Evolutionary conservation across 2,329 filamentous ascomycete genomes (phyloP), one percentile per base, ranked within the genome.

Genomic region (Exophiala mesophila): DNA sequence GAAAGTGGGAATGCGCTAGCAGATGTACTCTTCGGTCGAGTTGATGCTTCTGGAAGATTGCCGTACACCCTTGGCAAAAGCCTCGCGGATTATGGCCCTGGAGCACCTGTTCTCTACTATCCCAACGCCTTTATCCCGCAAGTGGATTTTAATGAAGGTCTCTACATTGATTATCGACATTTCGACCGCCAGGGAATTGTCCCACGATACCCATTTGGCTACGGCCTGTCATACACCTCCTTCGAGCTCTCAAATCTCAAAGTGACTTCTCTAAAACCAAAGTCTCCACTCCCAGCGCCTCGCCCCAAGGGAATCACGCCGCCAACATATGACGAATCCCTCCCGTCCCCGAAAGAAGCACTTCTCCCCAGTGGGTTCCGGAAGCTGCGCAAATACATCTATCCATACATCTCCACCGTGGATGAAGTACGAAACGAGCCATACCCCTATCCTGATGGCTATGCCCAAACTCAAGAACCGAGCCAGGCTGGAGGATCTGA

Each of bases 91-190:
- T 92, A 92, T 54, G 89, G 89, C 0, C 75, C 79, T 1, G 78
- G 76, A 12, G 83, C 74, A 13, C 74, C 82, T 56, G 71, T 92
- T 28, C 69, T 88, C 50, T 86, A 83, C 57, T 68, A 78, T 36
- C 77, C 83, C 0, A 84, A 86, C 53, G 77, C 73, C 12, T 67
- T 85, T 3, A 70, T 82, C 1, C 86, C 88, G 0, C 87, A 94
- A 58, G 86, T 94, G 54, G 81, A 87, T 51, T 94, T 92, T 60
- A 74, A 73, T 1, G 87, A 95, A 59, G 87, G 87, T 0, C 66
- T 95, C 0, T 89, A 89, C 59, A 81, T 94, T 53, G 90, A 96
- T 68, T 95, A 96, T 66, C 82, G 88, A 9, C 78, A 89, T 63
- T 89, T 96, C 55, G 88, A 95, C 69, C 85, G 83, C 59, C 64